Evolutionary conservation across 371 early-diverging fungal species (phyloP), one percentile per base, ranked within the genome.

Genomic region (Zychaea mexicana): DNA sequence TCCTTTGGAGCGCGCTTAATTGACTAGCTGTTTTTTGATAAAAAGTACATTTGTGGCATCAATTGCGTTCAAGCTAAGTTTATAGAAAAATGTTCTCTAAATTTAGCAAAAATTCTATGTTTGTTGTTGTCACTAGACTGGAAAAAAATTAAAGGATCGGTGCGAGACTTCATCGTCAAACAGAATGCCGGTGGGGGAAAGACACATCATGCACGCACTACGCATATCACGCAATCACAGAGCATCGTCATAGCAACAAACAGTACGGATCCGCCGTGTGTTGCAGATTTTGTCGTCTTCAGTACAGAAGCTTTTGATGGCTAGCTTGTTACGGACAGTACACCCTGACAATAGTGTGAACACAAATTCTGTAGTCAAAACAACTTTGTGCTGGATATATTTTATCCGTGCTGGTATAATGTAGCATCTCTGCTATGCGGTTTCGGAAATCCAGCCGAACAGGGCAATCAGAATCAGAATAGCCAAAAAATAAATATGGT

Each of bases 41-140:
- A 49, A 49, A 49, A 49, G 49, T 19, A 49, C 49, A 49, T 49
- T 24, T 49, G 49, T 49, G n/a, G 49, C 7, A 12, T 15, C 7
- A 42, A 42, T 42, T 15, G 15, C 13, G 42, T 0, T 42, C n/a
- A n/a, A n/a, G n/a, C n/a, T 49, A 49, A 49, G 26, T 19, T 49
- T 49, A 49, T 49, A 49, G 49, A 49, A 49, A 49, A 49, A 49
- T 8, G n/a, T 49, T 17, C 49, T 19, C 49, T 49, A 49, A 22
- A 49, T 22, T 49, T 49, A 49, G 49, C 49, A 24, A 24, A 49
- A 6, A 8, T 22, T 49, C 26, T 22, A 49, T 49, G 49, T 49
- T 49, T 49, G 49, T 49, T 49, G 22, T 22, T 49, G 49, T 49
- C 49, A 49, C 3, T 49, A 49, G 49, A 49, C 2, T 5, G 13